Conservation (phyloP, 371 early-diverging fungal species). For the Mucor circinelloides region DNA sequence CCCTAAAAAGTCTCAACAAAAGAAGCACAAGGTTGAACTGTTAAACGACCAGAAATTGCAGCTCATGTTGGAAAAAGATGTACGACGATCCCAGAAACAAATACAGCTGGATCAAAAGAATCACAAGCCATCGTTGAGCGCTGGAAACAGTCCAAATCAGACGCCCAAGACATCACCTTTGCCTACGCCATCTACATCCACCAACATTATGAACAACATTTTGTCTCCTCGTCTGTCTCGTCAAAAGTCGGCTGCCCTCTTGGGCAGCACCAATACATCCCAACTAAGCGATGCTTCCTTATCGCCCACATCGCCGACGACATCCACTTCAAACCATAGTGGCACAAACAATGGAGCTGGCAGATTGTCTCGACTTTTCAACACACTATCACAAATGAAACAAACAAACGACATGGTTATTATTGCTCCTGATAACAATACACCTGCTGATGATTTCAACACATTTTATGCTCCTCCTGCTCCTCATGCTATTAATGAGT, state of each 20-base stretch:
- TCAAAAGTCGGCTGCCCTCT: slow-evolving; percentile 6
- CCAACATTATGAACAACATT: neutral
- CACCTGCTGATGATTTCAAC: neutral
- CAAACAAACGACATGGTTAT: slow-evolving; percentile 3
- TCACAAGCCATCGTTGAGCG: slow-evolving; percentile 15
- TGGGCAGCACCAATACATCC: neutral
- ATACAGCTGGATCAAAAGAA: slow-evolving; percentile 21
- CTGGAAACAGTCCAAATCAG: slow-evolving; percentile 22
- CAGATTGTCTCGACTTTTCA: slow-evolving; percentile 17
- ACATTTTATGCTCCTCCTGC: neutral
- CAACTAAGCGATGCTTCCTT: neutral
- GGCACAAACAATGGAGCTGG: slow-evolving; percentile 6
- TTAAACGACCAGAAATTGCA: slow-evolving; percentile 39
- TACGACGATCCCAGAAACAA: slow-evolving; percentile 42
- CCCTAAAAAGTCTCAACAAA: slow-evolving; percentile 30
- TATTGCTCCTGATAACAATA: neutral
- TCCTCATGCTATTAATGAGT: neutral
- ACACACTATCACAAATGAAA: slow-evolving; percentile 8
- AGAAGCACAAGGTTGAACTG: slow-evolving; percentile 24
- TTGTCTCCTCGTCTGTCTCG: slow-evolving; percentile 1
- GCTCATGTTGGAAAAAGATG: slow-evolving; percentile 38
- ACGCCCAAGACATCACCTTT: slow-evolving; percentile 24
- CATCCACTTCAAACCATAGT: neutral
- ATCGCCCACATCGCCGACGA: neutral
- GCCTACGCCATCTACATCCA: slow-evolving; percentile 26